Base-by-base conservation (phyloP, 805 yeast species). In the Lachancea lanzarotensis region DNA sequence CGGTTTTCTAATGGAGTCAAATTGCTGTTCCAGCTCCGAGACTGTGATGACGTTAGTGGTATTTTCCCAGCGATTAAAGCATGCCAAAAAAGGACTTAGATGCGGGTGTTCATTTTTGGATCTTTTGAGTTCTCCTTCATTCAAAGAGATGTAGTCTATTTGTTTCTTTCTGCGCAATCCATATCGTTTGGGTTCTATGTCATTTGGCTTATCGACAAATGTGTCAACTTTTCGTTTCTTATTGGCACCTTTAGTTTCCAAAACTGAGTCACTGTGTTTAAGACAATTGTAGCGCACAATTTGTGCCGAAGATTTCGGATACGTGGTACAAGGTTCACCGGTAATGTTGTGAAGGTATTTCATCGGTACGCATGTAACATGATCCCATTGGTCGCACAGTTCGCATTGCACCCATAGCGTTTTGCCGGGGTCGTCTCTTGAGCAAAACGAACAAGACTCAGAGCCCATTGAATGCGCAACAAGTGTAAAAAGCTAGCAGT, bases 121-220 rank as follows among this genome's bases (percentile, higher is more conserved):
- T 3, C 76, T 73, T 45, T 71, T 45, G 57, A 69, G 60, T 31
- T 79, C 82, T 4, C 95, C 95, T 45, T 81, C 82, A 59, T 88
- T 77, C 53, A 88, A 67, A 0, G 95, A 93, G 9, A 78, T 80
- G 56, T 88, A 88, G 58, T 88, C 95, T 37, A 89, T 74, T 42
- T 71, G 71, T n/a, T 69, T 64, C 35, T 69, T 66, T 13, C 73
- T 65, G 18, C 96, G 66, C 35, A 72, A 68, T 45, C 86, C 80
- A 32, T 70, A 70, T 33, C 90, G 65, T 45, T 70, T 74, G 33
- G 45, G 51, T 15, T 17, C 27, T 35, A 31, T 13, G 13, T 11
- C 17, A 26, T 46, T 15, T 9, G 27, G 11, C 9, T 12, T 13
- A n/a, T 25, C 37, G 3, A 29, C 5, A 7, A 9, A 3, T 25